These are phyloP conservation scores for Sodiomyces alkalinus DNA, from an alignment of 2,329 filamentous ascomycete genomes.

Conservation along the genomic window DNA sequence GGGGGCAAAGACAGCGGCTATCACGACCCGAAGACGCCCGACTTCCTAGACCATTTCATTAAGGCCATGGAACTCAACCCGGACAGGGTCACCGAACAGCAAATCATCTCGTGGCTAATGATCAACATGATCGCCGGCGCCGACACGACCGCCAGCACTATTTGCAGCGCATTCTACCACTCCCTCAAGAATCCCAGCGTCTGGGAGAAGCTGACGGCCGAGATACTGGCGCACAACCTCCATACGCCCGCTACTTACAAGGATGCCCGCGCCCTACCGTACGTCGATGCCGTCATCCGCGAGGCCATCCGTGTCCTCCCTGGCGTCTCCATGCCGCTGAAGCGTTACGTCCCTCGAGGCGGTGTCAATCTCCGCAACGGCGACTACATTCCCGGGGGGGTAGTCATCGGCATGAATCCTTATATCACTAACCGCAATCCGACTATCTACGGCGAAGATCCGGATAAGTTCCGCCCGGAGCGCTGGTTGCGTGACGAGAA, in stretches of 20 bases:
- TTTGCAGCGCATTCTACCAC: constrained; percentile 40
- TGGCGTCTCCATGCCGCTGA: constrained; percentile 31
- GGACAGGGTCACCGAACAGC: constrained; percentile 6
- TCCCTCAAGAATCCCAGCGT: constrained; percentile 27
- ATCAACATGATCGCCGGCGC: constrained; percentile 32
- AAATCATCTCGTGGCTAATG: neutral
- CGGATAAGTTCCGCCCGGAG: constrained; percentile 36
- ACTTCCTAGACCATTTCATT: constrained; percentile 19
- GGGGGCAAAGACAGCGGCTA: constrained; percentile 5
- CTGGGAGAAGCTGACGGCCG: constrained; percentile 22
- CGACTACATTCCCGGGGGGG: constrained; percentile 30
- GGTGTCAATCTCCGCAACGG: constrained; percentile 18
- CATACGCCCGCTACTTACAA: constrained; percentile 22
- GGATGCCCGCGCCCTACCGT: constrained; percentile 31
- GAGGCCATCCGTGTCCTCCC: constrained; percentile 41
- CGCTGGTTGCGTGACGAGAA: constrained; percentile 35
- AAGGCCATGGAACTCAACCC: constrained; percentile 17
- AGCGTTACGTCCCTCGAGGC: constrained; percentile 26
- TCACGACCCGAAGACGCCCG: constrained; percentile 8
- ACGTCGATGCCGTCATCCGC: constrained; percentile 41
- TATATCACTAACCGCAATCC: constrained; percentile 36
- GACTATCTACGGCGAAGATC: constrained; percentile 32
- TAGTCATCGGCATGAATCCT: constrained; percentile 35
- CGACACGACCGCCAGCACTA: constrained; percentile 43
- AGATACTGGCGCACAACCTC: constrained; percentile 19